Evolutionary conservation across 2,329 filamentous ascomycete genomes (phyloP).

Genomic region (Pyrenochaeta sp.): DNA sequence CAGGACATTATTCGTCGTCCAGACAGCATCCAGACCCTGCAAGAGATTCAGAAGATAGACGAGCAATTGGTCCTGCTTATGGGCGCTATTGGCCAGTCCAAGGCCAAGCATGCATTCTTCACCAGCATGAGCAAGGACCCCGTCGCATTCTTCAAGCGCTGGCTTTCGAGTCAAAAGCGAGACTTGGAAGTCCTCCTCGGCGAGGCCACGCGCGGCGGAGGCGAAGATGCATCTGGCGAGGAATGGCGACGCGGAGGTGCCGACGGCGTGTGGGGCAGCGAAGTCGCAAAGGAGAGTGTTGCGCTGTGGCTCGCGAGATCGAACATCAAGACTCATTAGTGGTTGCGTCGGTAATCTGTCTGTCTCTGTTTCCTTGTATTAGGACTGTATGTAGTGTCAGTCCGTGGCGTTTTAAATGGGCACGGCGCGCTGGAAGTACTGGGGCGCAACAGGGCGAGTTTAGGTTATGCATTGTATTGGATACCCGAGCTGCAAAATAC

Average conservation of each 20-base stretch:
- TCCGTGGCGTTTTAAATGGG: too few species aligned
- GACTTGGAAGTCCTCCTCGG: slow-evolving; percentile 89
- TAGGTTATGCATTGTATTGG: too few species aligned
- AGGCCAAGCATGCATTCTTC: slow-evolving; percentile 91
- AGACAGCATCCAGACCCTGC: slow-evolving; percentile 68
- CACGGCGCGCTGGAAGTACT: too few species aligned
- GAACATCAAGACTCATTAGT: slow-evolving; percentile 41
- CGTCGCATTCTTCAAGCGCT: slow-evolving; percentile 81
- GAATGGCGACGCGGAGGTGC: slow-evolving; percentile 73
- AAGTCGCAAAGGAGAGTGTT: slow-evolving; percentile 68
- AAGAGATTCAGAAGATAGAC: slow-evolving; percentile 78
- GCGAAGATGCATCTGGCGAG: slow-evolving; percentile 62
- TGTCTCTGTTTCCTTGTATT: neutral
- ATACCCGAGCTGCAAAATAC: too few species aligned
- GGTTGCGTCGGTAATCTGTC: neutral
- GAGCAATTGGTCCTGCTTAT: slow-evolving; percentile 85
- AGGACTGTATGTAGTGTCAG: too few species aligned
- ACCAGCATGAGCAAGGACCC: slow-evolving; percentile 80
- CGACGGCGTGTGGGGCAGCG: slow-evolving; percentile 69
- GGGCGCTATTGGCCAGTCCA: slow-evolving; percentile 82
- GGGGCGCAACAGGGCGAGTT: too few species aligned
- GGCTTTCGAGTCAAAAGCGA: slow-evolving; percentile 89
- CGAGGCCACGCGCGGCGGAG: slow-evolving; percentile 70
- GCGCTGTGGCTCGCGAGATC: slow-evolving; percentile 63
- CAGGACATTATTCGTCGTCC: slow-evolving; percentile 56